phyloP scores from a whole-genome alignment of 176 grass and related monocot species.

The Ananas comosus region DNA sequence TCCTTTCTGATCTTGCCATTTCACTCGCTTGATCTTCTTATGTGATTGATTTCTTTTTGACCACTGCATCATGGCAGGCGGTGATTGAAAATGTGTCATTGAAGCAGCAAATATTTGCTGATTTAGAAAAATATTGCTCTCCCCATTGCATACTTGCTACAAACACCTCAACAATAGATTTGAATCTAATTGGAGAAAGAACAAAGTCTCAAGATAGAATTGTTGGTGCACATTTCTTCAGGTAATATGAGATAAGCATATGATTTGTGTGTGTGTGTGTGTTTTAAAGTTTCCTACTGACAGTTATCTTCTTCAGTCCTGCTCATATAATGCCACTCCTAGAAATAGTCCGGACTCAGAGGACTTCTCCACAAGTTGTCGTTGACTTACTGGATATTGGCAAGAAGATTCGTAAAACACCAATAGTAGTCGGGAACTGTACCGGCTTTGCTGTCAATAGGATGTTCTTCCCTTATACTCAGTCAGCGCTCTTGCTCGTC shows the following conservation, averaged over 20 bases:
- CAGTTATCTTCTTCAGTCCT: slow-evolving; percentile 43
- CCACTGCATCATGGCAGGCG: slow-evolving; percentile 33
- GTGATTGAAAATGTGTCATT: slow-evolving; percentile 79
- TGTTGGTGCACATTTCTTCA: slow-evolving; percentile 91
- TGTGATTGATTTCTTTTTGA: slow-evolving; percentile 6
- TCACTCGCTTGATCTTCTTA: slow-evolving; percentile 12
- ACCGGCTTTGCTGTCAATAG: slow-evolving; percentile 87
- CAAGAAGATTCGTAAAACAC: slow-evolving; percentile 83
- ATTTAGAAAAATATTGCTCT: slow-evolving; percentile 74
- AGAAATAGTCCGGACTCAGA: slow-evolving; percentile 73
- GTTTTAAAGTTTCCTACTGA: background rate
- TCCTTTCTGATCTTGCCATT: background rate
- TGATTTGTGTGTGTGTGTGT: background rate
- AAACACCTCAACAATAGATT: slow-evolving; percentile 96
- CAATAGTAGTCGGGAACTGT: slow-evolving; percentile 82
- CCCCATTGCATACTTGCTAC: slow-evolving; percentile 75
- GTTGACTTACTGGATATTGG: slow-evolving; percentile 80
- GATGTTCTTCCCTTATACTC: slow-evolving; percentile 97
- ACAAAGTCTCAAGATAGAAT: slow-evolving; percentile 73
- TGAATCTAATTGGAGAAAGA: slow-evolving; percentile 83
- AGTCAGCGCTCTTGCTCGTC: slow-evolving; percentile 71
- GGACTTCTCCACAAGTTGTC: slow-evolving; percentile 73
- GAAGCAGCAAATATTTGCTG: slow-evolving; percentile 88
- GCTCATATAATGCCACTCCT: slow-evolving; percentile 89
- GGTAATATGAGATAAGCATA: slow-evolving; percentile 34